Base-by-base conservation (phyloP, 2,329 filamentous ascomycete genomes). In the Chrysoporthe cubensis region DNA sequence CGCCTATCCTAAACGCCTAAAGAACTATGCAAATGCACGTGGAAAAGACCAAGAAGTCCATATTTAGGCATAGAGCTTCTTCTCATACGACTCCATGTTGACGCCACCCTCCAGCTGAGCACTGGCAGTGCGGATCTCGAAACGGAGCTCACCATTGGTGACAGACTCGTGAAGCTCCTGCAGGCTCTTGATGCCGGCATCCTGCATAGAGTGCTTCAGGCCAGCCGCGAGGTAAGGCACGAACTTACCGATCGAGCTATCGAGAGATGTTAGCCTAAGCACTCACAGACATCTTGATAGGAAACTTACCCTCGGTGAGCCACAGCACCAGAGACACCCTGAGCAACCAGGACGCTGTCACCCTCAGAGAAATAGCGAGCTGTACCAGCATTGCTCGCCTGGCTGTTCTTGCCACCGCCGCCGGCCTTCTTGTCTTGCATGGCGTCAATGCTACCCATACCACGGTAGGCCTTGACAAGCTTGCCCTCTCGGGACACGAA, bases 391-490 rank as follows among this genome's bases (percentile, higher is more conserved):
- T 98, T 99, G 80, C 90, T 90, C 82, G 90, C 88, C 80, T 91
- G 89, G 80, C 85, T 88, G 77, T 94, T 88, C 80, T 89, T 91
- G 75, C 84, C 83, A 72, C 90, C 91, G 69, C 81, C 85, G 66
- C 92, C 93, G 13, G 94, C 94, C 86, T 97, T 97, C 88, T 96
- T 97, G 83, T 98, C 95, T 83, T 98, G 94, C 96, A 99, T 99
- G 73, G 96, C 96, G 76, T 97, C 96, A 78, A 99, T 99, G 81
- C 91, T 94, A 73, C 96, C 96, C 96, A 99, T 99, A 69, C 96
- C 96, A 81, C 96, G 92, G 87, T 99, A 99, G 52, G 96, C 94
- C 87, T 99, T 99, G 81, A 99, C 95, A 65, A 99, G 90, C 87
- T 98, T 96, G 72, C 96, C 96, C 82, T 98, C 95, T 70, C 92